Evolutionary conservation across 2,329 filamentous ascomycete genomes (phyloP), one percentile per base, ranked within the genome.

Genomic region (Penicillium freii): DNA sequence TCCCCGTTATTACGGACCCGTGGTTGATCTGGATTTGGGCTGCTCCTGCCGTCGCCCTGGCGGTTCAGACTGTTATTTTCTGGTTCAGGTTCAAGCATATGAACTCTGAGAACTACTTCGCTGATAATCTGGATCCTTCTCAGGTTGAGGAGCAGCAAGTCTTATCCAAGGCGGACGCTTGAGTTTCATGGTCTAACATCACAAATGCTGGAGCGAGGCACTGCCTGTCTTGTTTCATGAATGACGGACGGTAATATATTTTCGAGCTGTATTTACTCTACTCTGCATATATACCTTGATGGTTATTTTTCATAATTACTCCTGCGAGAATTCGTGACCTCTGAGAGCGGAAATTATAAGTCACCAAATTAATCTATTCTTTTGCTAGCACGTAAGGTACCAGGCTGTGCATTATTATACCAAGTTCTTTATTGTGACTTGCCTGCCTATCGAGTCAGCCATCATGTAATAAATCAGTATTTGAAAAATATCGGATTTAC

Each of bases 11-110:
- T 42, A 67, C 64, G 44, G 81, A 83, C 53, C 81, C 80, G 2
- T 75, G 77, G 57, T 69, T 82, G 11, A 73, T 78, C 29, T 81
- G 78, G 78, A 63, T 79, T 13, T 81, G 79, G 73, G 78, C 71
- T 5, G 81, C 77, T 23, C 79, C 80, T 4, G 77, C 78, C 2
- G 80, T 83, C 43, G 80, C 77, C 5, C 74, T 82, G 2, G 75
- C 73, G 29, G 68, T 78, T 4, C 77, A 82, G 65, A 81, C 78
- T 0, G 64, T 79, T 29, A 64, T 82, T 52, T 83, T 84, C 66
- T 80, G 73, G 69, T 78, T 74, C 68, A 68, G 74, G 23, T 81
- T 82, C 62, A 74, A 69, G 17, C 42, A 44, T 19, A 19, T 44
- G 42, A 44, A 44, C 15, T 29, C 42, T n/a, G 42, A 44, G 42